Evolutionary conservation across 2,329 filamentous ascomycete genomes (phyloP).

Genomic region (Ceratocystis albifundus): DNA sequence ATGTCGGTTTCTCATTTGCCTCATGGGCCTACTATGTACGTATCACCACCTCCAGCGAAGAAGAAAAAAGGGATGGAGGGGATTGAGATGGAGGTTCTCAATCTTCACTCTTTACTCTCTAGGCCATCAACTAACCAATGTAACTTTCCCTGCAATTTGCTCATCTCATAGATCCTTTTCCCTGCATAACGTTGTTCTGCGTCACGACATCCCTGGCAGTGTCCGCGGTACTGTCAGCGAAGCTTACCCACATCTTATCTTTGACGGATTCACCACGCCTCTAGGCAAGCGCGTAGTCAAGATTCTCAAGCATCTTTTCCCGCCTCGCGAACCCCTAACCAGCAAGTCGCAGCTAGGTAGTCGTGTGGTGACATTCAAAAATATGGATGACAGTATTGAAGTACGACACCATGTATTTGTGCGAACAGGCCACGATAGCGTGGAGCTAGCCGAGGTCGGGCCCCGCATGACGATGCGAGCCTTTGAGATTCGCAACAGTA

Average conservation of each 20-base stretch:
- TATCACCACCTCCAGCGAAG: slow-evolving; percentile 34
- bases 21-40: slow-evolving; percentile 57
- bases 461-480: slow-evolving; percentile 94
- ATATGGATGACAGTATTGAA: slow-evolving; percentile 87
- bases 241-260: slow-evolving; percentile 86
- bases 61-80: too few species aligned
- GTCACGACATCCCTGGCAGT: slow-evolving; percentile 83
- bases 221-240: slow-evolving; percentile 82
- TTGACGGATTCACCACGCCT: slow-evolving; percentile 78
- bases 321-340: slow-evolving; percentile 67
- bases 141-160: neutral
- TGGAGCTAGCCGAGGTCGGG: slow-evolving; percentile 80
- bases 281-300: slow-evolving; percentile 76
- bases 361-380: slow-evolving; percentile 85
- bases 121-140: neutral
- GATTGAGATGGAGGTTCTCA: too few species aligned
- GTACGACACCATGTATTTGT: slow-evolving; percentile 78
- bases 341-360: slow-evolving; percentile 67
- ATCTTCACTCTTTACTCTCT: too few species aligned
- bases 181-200: slow-evolving; percentile 81
- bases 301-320: slow-evolving; percentile 87
- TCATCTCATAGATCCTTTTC: slow-evolving; percentile 58
- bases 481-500: slow-evolving; percentile 86
- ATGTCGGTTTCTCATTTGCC: slow-evolving; percentile 79
- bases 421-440: slow-evolving; percentile 76